Base-by-base conservation (phyloP, 2,329 filamentous ascomycete species). In the Colletotrichum brevisporum region DNA sequence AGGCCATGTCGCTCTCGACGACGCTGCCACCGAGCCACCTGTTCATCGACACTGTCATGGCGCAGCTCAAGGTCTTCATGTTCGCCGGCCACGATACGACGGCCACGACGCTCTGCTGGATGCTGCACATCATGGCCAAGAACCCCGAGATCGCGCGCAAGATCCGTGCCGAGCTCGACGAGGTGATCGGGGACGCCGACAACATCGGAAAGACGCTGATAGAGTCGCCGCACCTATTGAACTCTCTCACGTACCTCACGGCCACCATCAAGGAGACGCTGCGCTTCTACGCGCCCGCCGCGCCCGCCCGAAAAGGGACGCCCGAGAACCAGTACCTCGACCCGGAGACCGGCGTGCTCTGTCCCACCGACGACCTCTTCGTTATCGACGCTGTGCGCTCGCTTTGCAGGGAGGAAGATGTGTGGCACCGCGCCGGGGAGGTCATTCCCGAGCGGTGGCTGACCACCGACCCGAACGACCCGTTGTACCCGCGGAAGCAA, bases 221-320 rank as follows among this genome's bases (percentile, higher is more conserved):
- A 3, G 76, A 79, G 13, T 75, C 84, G 5, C 83, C 85, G 0
- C 75, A 81, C 36, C 78, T 83, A 5, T 77, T 89, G 57, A 85
- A 85, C 71, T 77, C 82, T 6, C 78, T 90, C 4, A 78, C 80
- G 0, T 89, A 88, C 72, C 86, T 86, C 1, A 78, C 78, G 3
- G 86, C 85, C n/a, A 82, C 88, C 5, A 81, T 88, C 65, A 87
- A 87, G 67, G 88, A 90, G 74, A 78, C 82, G 0, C 78, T 90
- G 1, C 81, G 87, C 2, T 72, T 89, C 16, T 86, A 83, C 66
- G 86, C 87, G 0, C 80, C 86, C 1, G 84, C 69, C 75, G 80
- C 79, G 31, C 79, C 81, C 1, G 75, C 83, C 15, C 79, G 84
- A n/a, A 62, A 71, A 3, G 80, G 78, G 6, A 26, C 50, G 5